Evolutionary conservation across 1,284 basidiomycete species (phyloP).

Genomic region (Puccinia sorghi): DNA sequence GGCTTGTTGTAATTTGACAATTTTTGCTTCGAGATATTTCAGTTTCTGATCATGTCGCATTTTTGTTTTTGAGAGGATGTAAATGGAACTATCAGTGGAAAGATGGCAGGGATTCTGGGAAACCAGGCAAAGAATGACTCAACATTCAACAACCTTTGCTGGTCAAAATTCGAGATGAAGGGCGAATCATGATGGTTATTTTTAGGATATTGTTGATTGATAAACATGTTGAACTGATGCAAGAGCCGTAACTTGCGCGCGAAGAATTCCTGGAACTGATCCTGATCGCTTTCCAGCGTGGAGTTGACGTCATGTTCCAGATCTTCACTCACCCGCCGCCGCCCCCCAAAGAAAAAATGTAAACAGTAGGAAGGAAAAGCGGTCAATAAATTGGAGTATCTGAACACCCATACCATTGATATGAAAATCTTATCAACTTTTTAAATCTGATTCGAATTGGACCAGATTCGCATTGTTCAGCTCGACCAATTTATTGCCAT

Average conservation of each 20-base stretch:
- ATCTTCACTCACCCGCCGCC: too few species aligned
- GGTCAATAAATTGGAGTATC: too few species aligned
- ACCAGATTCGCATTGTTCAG: too few species aligned
- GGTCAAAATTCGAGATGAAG: constrained; percentile 8
- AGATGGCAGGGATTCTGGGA: neutral
- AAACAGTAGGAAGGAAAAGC: too few species aligned
- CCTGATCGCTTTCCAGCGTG: too few species aligned
- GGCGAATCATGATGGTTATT: neutral
- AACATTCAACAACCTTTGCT: constrained; percentile 19
- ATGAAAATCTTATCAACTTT: too few species aligned
- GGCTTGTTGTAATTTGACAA: neutral
- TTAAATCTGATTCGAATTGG: too few species aligned
- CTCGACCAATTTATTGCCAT: too few species aligned
- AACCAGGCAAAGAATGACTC: neutral
- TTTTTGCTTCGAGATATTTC: neutral
- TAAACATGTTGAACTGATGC: constrained; percentile 9
- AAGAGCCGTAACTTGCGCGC: neutral
- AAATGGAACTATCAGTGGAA: neutral
- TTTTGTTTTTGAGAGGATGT: too few species aligned
- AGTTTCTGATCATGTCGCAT: neutral
- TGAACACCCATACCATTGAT: too few species aligned
- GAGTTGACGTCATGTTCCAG: too few species aligned
- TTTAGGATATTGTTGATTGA: neutral
- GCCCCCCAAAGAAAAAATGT: too few species aligned
- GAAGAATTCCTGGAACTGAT: neutral